Percentiles rank a stretch among this genome's conserved stretches.
These are phyloP conservation scores for Nicotiana obtusifolia DNA, from an alignment of 257 asterid genomes.

Conservation along the genomic window DNA sequence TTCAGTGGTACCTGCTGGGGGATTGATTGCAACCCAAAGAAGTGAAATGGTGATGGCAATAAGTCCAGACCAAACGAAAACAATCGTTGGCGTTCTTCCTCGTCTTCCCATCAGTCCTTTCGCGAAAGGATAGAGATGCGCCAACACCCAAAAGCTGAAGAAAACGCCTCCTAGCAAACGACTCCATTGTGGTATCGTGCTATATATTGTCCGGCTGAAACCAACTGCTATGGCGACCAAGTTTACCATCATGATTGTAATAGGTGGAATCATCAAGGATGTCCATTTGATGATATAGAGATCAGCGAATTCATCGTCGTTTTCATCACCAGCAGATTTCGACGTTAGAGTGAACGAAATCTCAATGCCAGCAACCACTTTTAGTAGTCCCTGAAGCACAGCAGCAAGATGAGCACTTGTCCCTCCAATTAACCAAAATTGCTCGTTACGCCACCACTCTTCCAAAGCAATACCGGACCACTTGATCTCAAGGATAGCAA, in stretches of 20 bases:
- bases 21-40: constrained; percentile 75
- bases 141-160: constrained; percentile 89
- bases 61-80: constrained; percentile 83
- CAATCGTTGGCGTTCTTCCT: constrained; percentile 82
- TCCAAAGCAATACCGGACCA: constrained; percentile 74
- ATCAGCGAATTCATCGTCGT: constrained; percentile 66
- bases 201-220: constrained; percentile 71
- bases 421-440: constrained; percentile 84
- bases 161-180: constrained; percentile 79
- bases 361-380: constrained; percentile 80
- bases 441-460: constrained; percentile 95
- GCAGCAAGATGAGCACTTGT: constrained; percentile 92
- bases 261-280: constrained; percentile 68
- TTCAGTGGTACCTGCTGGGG: constrained; percentile 43
- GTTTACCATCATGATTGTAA: constrained; percentile 66
- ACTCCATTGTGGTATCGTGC: constrained; percentile 84
- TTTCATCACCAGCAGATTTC: constrained; percentile 63
- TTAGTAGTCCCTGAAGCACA: constrained; percentile 75
- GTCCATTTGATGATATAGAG: constrained; percentile 65
- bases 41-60: constrained; percentile 75
- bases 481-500: constrained; percentile 75
- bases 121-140: constrained; percentile 74
- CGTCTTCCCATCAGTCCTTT: constrained; percentile 82
- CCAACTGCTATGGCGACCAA: constrained; percentile 78
- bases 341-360: constrained; percentile 77